Percentiles rank a stretch among this genome's conserved stretches.
Conservation (phyloP, 1,284 basidiomycete genomes). For the Malassezia dermatis region DNA sequence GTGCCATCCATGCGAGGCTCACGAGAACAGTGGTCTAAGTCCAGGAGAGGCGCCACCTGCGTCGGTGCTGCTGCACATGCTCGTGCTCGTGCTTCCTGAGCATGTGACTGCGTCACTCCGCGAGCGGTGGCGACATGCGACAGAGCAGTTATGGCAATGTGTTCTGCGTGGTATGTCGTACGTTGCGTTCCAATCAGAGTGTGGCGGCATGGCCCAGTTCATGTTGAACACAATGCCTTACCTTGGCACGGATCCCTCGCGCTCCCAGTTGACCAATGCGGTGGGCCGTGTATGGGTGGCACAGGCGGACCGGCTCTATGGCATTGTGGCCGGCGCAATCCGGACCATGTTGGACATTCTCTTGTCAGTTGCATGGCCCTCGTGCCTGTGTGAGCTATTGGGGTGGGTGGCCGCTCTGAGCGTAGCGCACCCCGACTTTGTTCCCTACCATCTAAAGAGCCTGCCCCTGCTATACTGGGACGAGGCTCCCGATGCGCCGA, state of each 20-base stretch:
- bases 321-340: slow-evolving; percentile 22
- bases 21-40: not conserved
- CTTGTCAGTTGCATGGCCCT: not conserved
- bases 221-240: not conserved
- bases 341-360: slow-evolving; percentile 22
- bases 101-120: not conserved
- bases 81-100: not conserved
- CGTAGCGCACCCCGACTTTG: slow-evolving; percentile 10
- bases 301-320: slow-evolving; percentile 19
- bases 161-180: slow-evolving; percentile 8
- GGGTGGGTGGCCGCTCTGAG: slow-evolving; percentile 9
- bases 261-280: not conserved
- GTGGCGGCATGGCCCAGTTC: slow-evolving; percentile 1
- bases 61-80: slow-evolving; percentile 5
- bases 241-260: no score
- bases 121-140: not conserved
- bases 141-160: slow-evolving; percentile 3
- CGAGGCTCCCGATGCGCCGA: not conserved
- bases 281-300: slow-evolving; percentile 6
- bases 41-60: not conserved
- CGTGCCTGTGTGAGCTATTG: slow-evolving; percentile 19
- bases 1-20: not conserved
- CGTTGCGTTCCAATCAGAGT: slow-evolving; percentile 7
- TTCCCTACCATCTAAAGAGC: not conserved
- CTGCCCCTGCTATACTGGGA: not conserved